Conservation (phyloP, 306 rosid genomes). For the Canavalia gladiata region DNA sequence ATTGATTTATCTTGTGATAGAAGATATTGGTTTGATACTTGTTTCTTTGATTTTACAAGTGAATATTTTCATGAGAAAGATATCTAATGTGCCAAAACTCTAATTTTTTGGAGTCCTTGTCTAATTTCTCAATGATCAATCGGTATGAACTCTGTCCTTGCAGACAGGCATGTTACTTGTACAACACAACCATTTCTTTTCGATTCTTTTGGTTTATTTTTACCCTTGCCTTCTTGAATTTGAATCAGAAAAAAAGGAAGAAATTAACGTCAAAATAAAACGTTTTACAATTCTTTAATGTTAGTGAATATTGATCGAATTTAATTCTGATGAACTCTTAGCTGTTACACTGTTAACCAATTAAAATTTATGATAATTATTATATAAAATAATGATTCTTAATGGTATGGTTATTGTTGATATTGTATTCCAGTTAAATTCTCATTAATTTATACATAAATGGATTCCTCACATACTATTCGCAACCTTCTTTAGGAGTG, state of each 20-base stretch:
- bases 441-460: neutral
- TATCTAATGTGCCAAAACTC: neutral
- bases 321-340: no score
- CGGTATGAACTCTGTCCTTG: neutral
- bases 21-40: conserved; percentile 6
- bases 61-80: neutral
- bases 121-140: neutral
- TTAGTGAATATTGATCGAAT: neutral
- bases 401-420: no score
- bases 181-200: neutral
- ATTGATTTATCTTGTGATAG: neutral
- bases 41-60: neutral
- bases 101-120: neutral
- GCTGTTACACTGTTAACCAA: no score
- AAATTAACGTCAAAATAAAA: neutral
- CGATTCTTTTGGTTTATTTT: neutral
- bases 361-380: no score
- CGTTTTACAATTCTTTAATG: neutral
- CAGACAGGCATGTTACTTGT: neutral
- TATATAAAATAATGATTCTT: no score
- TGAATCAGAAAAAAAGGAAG: conserved; percentile 35
- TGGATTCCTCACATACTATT: neutral
- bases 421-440: no score
- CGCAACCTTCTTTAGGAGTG: neutral
- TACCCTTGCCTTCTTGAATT: neutral